Base-by-base conservation (phyloP, 2,329 filamentous ascomycete genomes). In the Pleurostoma richardsiae region DNA sequence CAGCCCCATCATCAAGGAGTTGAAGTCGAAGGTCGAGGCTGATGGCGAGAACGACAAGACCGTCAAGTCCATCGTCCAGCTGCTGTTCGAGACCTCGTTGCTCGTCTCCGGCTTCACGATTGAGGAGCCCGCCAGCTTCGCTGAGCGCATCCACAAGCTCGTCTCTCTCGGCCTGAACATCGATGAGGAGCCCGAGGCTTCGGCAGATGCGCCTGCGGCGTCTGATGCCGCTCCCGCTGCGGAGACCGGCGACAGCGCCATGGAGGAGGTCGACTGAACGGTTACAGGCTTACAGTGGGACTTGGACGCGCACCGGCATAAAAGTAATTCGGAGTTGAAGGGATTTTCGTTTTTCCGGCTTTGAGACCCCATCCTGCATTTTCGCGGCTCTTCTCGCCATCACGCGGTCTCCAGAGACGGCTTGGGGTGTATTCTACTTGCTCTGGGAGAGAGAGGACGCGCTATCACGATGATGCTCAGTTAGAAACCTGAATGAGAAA, bases 81-180 rank as follows among this genome's bases (percentile, higher is more conserved):
- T 99, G 47, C 86, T 99, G 61, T 99, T 94, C 76, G 94, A 99
- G 86, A 99, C 94, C 59, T 97, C 94, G 39, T 88, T 99, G 52
- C 83, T 99, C 51, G 94, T 97, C 66, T 97, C 94, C 60, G 94
- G 94, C 64, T 99, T 99, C 88, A 97, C 94, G 70, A 97, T 99
- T 62, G 94, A 99, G 52, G 94, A 99, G 83, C 94, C 94, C 55
- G 90, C 94, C 60, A 87, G 89, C 73, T 99, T 97, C 70, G 90
- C 94, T 57, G 91, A 96, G 82, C 92, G 94, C 70, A 97, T 99
- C 70, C 92, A 99, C 88, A 96, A 96, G 87, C 90, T 99, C 57
- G 91, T 99, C 56, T 95, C 92, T 59, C 86, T 99, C 54, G 94
- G 94, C 61, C 80, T 99, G 68, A 96, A 97, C 82, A 88, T 99